Percentiles rank a stretch among this genome's conserved stretches.
Evolutionary conservation across 2,329 filamentous ascomycete species (phyloP).

Genomic region (Ascochyta koolunga): DNA sequence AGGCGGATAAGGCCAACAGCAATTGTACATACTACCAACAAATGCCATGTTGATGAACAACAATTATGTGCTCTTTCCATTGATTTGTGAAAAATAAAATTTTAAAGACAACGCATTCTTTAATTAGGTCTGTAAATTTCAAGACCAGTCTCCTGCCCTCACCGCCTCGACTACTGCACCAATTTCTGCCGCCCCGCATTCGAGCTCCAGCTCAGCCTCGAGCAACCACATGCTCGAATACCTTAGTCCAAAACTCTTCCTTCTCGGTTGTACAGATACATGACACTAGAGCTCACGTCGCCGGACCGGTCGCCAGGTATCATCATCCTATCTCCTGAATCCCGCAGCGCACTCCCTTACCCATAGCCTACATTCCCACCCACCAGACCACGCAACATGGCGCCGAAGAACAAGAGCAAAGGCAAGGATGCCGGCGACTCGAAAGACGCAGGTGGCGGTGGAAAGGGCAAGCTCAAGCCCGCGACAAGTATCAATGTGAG

Average conservation of each 20-base stretch:
- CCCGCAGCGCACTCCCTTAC: not conserved
- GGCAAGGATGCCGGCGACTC: slow-evolving; percentile 29
- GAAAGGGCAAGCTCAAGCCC: slow-evolving; percentile 59
- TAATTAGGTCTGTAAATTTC: too few species aligned
- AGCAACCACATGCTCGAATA: not conserved
- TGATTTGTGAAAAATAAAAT: too few species aligned
- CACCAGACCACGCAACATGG: slow-evolving; percentile 18
- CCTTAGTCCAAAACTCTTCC: not conserved
- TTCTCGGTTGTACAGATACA: not conserved
- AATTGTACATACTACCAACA: slow-evolving; percentile 10
- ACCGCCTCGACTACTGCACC: too few species aligned
- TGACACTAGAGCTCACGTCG: not conserved
- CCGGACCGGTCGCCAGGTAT: too few species aligned
- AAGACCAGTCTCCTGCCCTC: too few species aligned
- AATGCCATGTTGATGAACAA: slow-evolving; percentile 3
- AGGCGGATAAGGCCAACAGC: not conserved
- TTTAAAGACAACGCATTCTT: too few species aligned
- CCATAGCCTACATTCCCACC: not conserved
- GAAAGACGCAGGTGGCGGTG: slow-evolving; percentile 48
- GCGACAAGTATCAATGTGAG: slow-evolving; percentile 73
- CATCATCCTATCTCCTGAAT: too few species aligned
- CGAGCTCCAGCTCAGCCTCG: too few species aligned
- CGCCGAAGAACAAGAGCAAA: slow-evolving; percentile 39
- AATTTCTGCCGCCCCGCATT: not conserved
- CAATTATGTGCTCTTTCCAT: too few species aligned